Percentiles rank a stretch among this genome's conserved stretches.
phyloP scores from a whole-genome alignment of 1,139 yeast species.

The Ashbya aceris region DNA sequence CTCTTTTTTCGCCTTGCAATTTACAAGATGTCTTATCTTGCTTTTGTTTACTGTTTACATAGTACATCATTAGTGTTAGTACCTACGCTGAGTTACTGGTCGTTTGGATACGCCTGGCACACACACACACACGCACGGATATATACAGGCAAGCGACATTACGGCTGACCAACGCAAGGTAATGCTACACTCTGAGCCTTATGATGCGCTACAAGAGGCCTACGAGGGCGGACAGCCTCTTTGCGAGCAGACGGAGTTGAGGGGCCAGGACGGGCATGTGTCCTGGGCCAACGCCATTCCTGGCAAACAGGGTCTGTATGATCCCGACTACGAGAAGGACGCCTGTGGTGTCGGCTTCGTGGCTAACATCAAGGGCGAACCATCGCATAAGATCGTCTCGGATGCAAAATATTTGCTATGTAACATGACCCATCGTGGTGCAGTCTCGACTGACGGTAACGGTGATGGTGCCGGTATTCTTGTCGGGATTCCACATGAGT shows the following conservation, averaged over 20 bases:
- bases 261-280: slow-evolving; percentile 42
- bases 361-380: slow-evolving; percentile 81
- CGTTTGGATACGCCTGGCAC: background rate
- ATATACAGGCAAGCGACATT: background rate
- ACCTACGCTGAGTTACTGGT: no score
- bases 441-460: slow-evolving; percentile 91
- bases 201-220: slow-evolving; percentile 25
- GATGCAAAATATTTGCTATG: slow-evolving; percentile 84
- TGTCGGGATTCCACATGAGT: slow-evolving; percentile 84
- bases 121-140: slow-evolving; percentile 1
- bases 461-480: slow-evolving; percentile 99
- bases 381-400: slow-evolving; percentile 85
- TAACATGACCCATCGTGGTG: slow-evolving; percentile 98
- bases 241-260: slow-evolving; percentile 58
- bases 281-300: slow-evolving; percentile 94
- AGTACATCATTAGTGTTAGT: no score
- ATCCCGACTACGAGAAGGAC: slow-evolving; percentile 90
- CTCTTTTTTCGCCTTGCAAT: no score
- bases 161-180: background rate
- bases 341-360: slow-evolving; percentile 99
- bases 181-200: slow-evolving; percentile 18
- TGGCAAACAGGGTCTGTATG: slow-evolving; percentile 77
- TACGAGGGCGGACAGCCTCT: slow-evolving; percentile 24
- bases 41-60: no score
- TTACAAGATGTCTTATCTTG: no score